Evolutionary conservation across 495 filamentous ascomycete genomes (phyloP).

Genomic region (Stereocaulon alpinum): DNA sequence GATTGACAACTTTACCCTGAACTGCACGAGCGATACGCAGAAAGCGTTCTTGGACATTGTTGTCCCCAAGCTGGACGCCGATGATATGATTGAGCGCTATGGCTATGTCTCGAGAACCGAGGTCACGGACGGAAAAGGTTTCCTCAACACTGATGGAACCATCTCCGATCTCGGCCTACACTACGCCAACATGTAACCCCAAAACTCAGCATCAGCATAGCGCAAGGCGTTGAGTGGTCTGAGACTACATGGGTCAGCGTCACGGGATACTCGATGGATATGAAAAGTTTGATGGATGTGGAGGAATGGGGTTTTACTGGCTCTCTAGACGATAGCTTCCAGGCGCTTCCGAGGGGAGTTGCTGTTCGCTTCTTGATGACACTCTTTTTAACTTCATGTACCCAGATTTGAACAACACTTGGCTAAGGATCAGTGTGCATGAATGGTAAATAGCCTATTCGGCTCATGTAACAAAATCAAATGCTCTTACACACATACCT

Average conservation of each 20-base stretch:
- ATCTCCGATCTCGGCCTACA: constrained; percentile 8
- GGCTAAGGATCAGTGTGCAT: no score
- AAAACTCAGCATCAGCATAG: constrained; percentile 1
- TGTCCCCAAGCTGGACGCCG: constrained; percentile 15
- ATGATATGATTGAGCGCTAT: constrained; percentile 14
- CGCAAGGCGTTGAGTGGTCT: neutral
- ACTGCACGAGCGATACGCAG: constrained; percentile 27
- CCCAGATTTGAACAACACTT: no score
- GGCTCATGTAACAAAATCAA: no score
- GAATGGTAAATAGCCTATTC: no score
- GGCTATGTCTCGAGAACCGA: constrained; percentile 11
- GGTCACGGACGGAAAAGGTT: neutral
- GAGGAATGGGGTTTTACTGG: neutral
- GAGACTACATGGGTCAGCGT: neutral
- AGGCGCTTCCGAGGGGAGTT: neutral
- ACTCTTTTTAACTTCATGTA: neutral
- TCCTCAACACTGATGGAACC: constrained; percentile 4
- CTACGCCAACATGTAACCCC: constrained; percentile 8
- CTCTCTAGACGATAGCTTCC: constrained; percentile 2
- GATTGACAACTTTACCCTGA: constrained; percentile 18
- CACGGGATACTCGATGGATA: neutral
- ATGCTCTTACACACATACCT: no score
- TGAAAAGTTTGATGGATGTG: neutral
- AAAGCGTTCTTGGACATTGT: constrained; percentile 36
- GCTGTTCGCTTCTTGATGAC: neutral